phyloP scores from a whole-genome alignment of 1,284 basidiomycete species.

The Papiliotrema fonsecae region DNA sequence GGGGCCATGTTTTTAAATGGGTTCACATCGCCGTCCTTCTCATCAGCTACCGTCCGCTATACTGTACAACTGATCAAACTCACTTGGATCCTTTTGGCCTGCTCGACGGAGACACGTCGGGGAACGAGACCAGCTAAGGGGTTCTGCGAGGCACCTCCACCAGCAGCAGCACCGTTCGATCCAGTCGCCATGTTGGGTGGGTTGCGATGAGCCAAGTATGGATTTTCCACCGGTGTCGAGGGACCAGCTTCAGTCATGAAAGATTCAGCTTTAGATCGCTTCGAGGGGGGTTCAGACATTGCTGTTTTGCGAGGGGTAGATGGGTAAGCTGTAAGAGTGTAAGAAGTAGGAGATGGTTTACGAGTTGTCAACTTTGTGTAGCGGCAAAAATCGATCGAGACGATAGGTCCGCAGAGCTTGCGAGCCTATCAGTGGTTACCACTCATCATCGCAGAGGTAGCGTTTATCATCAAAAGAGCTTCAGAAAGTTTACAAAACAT shows the following conservation, averaged over 20 bases:
- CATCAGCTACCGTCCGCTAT: not conserved
- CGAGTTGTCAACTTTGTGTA: not conserved
- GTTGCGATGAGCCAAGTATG: conserved; percentile 38
- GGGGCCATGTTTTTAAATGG: conserved; percentile 75
- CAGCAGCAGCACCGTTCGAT: conserved; percentile 6
- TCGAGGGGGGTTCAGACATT: conserved; percentile 39
- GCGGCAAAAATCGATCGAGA: not conserved
- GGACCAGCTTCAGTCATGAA: conserved; percentile 18
- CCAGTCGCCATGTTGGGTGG: conserved; percentile 6
- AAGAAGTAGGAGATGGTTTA: not conserved
- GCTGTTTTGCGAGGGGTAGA: no score
- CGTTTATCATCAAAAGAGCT: no score
- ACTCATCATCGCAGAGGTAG: no score
- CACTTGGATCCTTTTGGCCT: conserved; percentile 71
- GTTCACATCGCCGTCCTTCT: conserved; percentile 74
- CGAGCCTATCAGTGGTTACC: no score
- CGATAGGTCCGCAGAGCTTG: no score
- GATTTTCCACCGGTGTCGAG: conserved; percentile 33
- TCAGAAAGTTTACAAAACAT: no score
- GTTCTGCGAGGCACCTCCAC: conserved; percentile 27
- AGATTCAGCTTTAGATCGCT: conserved; percentile 33
- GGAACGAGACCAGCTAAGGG: conserved; percentile 75
- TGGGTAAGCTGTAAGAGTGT: not conserved
- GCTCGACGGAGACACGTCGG: conserved; percentile 64
- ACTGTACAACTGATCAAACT: conserved; percentile 23